A percentile compares a stretch with the other conserved stretches of the same genome.
Evolutionary conservation across 78 protist genomes (phyloP).

Genomic region (Dictyostelium capitatum): DNA sequence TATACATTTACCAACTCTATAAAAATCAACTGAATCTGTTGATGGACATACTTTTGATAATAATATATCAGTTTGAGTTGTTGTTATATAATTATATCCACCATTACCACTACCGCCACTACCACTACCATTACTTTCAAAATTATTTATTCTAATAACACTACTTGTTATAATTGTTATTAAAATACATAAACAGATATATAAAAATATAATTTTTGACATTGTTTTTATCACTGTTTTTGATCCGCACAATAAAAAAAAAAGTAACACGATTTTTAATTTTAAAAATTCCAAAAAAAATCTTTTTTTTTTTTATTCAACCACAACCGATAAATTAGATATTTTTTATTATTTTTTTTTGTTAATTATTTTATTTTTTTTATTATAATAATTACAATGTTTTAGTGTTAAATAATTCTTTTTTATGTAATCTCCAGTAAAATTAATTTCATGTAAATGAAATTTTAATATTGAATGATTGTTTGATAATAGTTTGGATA

Average conservation of each 20-base stretch:
- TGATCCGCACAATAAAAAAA: not conserved
- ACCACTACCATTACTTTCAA: not conserved
- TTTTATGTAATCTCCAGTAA: not conserved
- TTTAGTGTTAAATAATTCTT: not conserved
- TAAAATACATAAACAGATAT: not conserved
- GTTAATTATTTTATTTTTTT: not conserved
- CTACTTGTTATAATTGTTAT: not conserved
- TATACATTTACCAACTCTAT: not conserved
- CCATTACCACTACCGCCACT: not conserved
- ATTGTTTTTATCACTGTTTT: not conserved
- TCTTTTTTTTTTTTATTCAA: too few species aligned
- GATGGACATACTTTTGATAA: conserved; percentile 7
- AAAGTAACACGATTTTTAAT: not conserved
- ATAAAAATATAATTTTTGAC: not conserved
- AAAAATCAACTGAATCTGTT: not conserved
- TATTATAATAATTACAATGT: not conserved
- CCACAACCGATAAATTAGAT: too few species aligned
- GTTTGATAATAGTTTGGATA: not conserved
- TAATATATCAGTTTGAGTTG: not conserved
- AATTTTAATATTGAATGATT: not conserved
- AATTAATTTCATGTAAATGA: conserved; percentile 21
- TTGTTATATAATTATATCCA: not conserved
- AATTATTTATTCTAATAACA: not conserved
- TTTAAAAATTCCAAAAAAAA: not conserved
- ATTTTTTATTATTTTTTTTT: too few species aligned